Base-by-base conservation (phyloP, 1,139 yeast genomes). In the Meyerozyma athensensis region DNA sequence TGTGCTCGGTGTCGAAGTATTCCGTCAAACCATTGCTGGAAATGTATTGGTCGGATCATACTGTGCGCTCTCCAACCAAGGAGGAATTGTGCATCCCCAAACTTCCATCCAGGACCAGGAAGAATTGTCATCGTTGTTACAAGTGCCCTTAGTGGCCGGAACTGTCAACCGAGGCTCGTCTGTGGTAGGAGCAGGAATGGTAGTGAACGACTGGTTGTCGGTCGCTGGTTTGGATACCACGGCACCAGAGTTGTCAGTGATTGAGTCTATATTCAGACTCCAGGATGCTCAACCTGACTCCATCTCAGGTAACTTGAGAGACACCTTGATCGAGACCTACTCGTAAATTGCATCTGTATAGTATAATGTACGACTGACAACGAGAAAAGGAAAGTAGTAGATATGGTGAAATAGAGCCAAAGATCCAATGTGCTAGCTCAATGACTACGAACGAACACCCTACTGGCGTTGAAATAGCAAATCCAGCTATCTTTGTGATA, bases 121-220 rank as follows among this genome's bases (percentile, higher is more conserved):
- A 68, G 98, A 94, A 68, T 76, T 94, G 53, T 86, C 96, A 9
- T 87, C 97, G 26, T 74, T 94, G 59, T 75, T 94, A 54, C 98
- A 94, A 68, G 96, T 94, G 36, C 99, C 99, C 40, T 74, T 94
- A 49, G 98, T 94, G 35, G 98, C 99, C 10, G 99, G 99, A 64
- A 89, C 97, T 30, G 94, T 94, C 43, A 94, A 94, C 72, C 83
- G 98, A 65, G 99, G 99, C 64, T 86, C 96, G 19, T 70, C 95
- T 8, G 97, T 92, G 37, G 96, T 94, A 46, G 98, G 98, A 54
- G 97, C 97, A 36, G 98, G 98, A 50, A 80, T 92, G 81, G 97
- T 94, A 36, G 98, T 90, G 36, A 94, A 94, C 59, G 99, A 94
- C 70, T 94, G 97, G 95, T 73, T 92, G 48, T 95, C 97, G 24